Evolutionary conservation across 345 rosid genomes (phyloP).

Genomic region (Bretschneidera sinensis): DNA sequence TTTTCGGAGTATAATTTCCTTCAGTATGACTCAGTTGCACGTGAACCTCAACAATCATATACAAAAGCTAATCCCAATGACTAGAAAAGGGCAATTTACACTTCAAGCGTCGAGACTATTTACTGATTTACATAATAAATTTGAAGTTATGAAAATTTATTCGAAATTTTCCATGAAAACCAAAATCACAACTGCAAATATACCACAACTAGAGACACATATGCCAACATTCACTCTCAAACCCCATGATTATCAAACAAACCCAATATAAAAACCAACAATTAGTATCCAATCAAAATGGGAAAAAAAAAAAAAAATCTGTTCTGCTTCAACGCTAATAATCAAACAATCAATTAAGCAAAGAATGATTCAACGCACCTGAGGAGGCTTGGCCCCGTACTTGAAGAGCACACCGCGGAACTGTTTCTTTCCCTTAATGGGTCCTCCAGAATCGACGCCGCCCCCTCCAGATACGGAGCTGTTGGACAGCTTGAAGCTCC

Average conservation of each 20-base stretch:
- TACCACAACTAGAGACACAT: neutral
- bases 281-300: neutral
- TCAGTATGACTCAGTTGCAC: too few species aligned
- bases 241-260: neutral
- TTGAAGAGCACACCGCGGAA: slow-evolving; percentile 85
- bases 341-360: slow-evolving; percentile 1
- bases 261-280: neutral
- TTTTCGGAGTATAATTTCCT: too few species aligned
- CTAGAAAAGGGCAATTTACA: too few species aligned
- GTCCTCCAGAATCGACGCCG: slow-evolving; percentile 38
- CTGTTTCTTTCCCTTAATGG: slow-evolving; percentile 84
- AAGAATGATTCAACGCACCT: slow-evolving; percentile 43
- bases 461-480: slow-evolving; percentile 23
- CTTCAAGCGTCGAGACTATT: too few species aligned
- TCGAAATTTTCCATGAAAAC: too few species aligned
- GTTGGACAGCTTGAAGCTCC: slow-evolving; percentile 31
- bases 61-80: too few species aligned
- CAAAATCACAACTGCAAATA: neutral
- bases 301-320: too few species aligned
- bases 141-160: too few species aligned
- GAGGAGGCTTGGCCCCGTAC: slow-evolving; percentile 82
- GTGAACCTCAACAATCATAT: too few species aligned
- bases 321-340: too few species aligned
- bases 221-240: neutral
- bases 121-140: too few species aligned